A percentile compares a stretch with the other conserved stretches of the same genome.
Evolutionary conservation across 2,329 filamentous ascomycete species (phyloP).

Genomic region (Pestalotiopsis sp.): DNA sequence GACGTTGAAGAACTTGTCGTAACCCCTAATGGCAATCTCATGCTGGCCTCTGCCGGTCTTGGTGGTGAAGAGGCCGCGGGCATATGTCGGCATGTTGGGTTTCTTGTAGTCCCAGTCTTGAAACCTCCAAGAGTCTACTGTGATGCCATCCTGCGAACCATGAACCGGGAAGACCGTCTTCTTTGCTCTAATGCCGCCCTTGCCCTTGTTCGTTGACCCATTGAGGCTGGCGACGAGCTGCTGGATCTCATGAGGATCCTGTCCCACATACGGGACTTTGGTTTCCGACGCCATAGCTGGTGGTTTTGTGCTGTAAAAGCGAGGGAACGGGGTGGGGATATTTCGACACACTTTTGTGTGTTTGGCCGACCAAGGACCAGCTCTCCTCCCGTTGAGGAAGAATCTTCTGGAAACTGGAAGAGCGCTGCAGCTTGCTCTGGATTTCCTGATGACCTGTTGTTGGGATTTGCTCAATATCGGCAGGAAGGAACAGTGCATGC

Average conservation of each 20-base stretch:
- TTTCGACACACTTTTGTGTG: neutral
- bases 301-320: neutral
- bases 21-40: conserved; percentile 86
- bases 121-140: conserved; percentile 90
- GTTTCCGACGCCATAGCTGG: conserved; percentile 23
- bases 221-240: conserved; percentile 69
- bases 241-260: conserved; percentile 70
- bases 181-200: conserved; percentile 71
- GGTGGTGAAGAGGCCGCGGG: conserved; percentile 91
- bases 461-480: neutral
- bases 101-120: conserved; percentile 97
- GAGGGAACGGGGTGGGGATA: neutral
- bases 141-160: conserved; percentile 63
- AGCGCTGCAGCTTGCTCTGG: neutral
- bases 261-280: conserved; percentile 64
- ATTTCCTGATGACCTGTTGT: neutral
- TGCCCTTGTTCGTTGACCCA: conserved; percentile 53
- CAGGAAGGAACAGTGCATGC: neutral
- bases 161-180: conserved; percentile 76
- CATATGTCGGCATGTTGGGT: conserved; percentile 82
- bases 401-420: neutral
- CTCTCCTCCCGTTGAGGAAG: neutral
- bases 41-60: conserved; percentile 62
- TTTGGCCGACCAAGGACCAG: neutral
- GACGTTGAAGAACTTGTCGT: conserved; percentile 99